Base-by-base conservation (phyloP, 1,139 yeast species). In the Scheffersomyces insectosa region DNA sequence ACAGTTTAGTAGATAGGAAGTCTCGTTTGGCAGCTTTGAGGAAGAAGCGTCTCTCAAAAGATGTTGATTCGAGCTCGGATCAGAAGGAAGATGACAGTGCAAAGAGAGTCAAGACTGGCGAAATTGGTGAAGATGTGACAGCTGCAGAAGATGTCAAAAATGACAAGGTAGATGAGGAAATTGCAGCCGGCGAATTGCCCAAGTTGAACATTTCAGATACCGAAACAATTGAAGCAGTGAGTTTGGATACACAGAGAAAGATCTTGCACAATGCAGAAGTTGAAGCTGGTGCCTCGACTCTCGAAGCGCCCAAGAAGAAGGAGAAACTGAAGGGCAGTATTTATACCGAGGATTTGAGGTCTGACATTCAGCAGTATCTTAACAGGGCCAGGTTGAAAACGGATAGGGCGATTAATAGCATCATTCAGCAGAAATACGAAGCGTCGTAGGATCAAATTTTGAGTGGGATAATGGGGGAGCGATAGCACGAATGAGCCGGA, bases 161-260 rank as follows among this genome's bases (percentile, higher is more conserved):
- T n/a, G 30, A 23, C 20, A 32, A 38, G 12, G 32, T 14, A 4
- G 28, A 28, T n/a, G 33, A 36, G 14, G 41, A 39, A 14, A 10
- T 30, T 28, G 37, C 25, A 3, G 25, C 8, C 8, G 25, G 6
- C 8, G 25, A 40, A 20, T 42, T 51, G 5, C 59, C 59, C 7
- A 40, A 20, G 10, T 28, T 52, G 13, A 42, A 45, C 8, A 30
- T 55, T 11, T 42, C 50, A 2, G 50, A 52, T 14, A 35, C 42
- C 32, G 69, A 64, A 43, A 65, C 68, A 1, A 68, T 65, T 2
- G 71, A 66, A 40, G 57, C 55, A 4, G 48, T 64, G 13, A 62
- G 68, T 1, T 43, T 48, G 10, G 51, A 57, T 15, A 55, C 65
- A 10, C 67, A 63, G 41, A 54, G 55, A 25, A 54, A 57, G 32